phyloP scores from a whole-genome alignment of 768 basidiomycete genomes.

The Aureoboletus auriporus region DNA sequence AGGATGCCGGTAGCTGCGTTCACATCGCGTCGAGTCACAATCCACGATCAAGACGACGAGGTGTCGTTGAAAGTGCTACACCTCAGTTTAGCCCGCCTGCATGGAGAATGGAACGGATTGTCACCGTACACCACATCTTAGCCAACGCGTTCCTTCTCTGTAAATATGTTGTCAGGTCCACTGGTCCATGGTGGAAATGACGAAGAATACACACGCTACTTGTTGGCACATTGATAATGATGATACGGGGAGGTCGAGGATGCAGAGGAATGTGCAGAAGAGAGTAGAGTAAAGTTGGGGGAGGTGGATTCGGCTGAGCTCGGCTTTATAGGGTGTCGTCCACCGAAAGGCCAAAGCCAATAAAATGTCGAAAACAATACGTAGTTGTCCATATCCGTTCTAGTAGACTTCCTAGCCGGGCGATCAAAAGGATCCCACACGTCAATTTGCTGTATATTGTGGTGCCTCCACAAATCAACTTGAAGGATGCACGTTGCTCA shows the following conservation, averaged over 20 bases:
- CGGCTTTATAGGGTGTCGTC: slow-evolving; percentile 28
- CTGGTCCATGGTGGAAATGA: not conserved
- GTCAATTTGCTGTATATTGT: slow-evolving; percentile 25
- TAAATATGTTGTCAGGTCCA: slow-evolving; percentile 5
- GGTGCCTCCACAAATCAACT: slow-evolving; percentile 14
- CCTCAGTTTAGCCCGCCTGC: slow-evolving; percentile 8
- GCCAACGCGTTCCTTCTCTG: slow-evolving; percentile 78
- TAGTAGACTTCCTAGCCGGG: slow-evolving; percentile 19
- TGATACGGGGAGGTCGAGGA: not conserved
- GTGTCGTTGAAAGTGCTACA: slow-evolving; percentile 77
- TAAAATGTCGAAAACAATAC: slow-evolving; percentile 26
- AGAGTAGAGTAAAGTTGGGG: slow-evolving; percentile 14
- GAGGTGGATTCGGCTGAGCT: not conserved
- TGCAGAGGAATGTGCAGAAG: slow-evolving; percentile 1
- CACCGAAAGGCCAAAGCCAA: slow-evolving; percentile 23
- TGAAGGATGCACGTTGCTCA: slow-evolving; percentile 17
- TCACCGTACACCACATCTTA: slow-evolving; percentile 58
- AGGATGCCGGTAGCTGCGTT: slow-evolving; percentile 59
- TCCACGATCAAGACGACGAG: slow-evolving; percentile 70
- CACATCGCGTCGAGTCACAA: slow-evolving; percentile 62
- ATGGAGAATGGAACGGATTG: slow-evolving; percentile 4
- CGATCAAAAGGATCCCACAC: slow-evolving; percentile 27
- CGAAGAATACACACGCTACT: slow-evolving; percentile 57
- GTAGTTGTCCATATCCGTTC: slow-evolving; percentile 25
- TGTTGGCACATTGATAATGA: slow-evolving; percentile 59